Percentiles rank a stretch among this genome's conserved stretches.
Conservation (phyloP, 2,329 filamentous ascomycete species). For the Trichoderma atrobrunneum region DNA sequence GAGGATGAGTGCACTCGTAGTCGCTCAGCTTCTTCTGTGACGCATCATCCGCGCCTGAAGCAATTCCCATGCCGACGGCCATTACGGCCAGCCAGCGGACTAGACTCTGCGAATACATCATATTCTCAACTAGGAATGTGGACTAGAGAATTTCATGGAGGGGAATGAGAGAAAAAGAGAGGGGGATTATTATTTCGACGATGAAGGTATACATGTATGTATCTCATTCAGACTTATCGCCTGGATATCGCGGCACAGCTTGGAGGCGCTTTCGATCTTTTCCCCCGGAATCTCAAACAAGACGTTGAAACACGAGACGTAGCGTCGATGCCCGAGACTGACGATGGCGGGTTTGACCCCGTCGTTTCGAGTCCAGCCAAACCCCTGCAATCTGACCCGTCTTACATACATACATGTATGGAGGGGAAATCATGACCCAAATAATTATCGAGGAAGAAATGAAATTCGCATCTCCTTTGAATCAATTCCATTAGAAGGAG, state of each 20-base stretch:
- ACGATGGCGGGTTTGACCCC: not conserved
- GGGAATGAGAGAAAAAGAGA: not conserved
- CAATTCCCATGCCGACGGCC: not conserved
- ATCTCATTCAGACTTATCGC: not conserved
- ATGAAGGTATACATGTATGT: not conserved
- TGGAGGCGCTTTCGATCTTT: not conserved
- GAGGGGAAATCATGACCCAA: not conserved
- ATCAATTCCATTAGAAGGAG: not conserved
- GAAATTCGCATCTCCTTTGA: not conserved
- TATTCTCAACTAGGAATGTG: not conserved
- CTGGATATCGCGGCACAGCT: not conserved
- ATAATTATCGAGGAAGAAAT: not conserved
- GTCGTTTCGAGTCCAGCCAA: not conserved
- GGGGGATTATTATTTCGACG: not conserved
- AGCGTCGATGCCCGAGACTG: not conserved
- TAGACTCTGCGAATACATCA: not conserved
- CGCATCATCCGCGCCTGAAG: not conserved
- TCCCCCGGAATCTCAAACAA: slow-evolving; percentile 2
- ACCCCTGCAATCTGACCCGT: slow-evolving; percentile 1
- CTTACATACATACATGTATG: not conserved
- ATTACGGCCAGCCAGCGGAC: slow-evolving; percentile 11
- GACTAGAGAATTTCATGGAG: not conserved
- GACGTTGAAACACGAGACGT: slow-evolving; percentile 11
- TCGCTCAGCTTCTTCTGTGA: slow-evolving; percentile 13
- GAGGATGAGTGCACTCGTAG: slow-evolving; percentile 29